phyloP scores from a whole-genome alignment of 768 basidiomycete species.

The Phylloporus scabripes region DNA sequence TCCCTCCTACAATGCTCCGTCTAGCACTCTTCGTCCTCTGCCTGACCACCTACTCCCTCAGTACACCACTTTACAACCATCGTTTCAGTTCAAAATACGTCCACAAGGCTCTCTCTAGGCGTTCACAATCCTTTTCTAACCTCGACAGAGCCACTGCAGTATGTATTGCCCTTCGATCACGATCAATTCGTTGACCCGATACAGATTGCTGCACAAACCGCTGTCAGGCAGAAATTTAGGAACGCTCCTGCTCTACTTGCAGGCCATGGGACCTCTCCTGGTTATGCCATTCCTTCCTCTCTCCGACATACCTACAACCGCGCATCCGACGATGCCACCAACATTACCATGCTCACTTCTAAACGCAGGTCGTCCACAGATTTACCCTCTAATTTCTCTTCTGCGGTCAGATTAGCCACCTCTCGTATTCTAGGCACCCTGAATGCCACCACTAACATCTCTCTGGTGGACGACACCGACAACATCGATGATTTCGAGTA shows the following conservation, averaged over 20 bases:
- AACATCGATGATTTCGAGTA: constrained; percentile 42
- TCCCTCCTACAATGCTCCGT: constrained; percentile 9
- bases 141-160: constrained; percentile 8
- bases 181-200: neutral
- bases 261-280: constrained; percentile 2
- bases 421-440: neutral
- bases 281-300: constrained; percentile 9
- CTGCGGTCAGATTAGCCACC: neutral
- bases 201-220: constrained; percentile 15
- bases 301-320: constrained; percentile 13
- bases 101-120: neutral
- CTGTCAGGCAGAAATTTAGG: constrained; percentile 13
- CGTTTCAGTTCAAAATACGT: neutral
- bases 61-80: constrained; percentile 9
- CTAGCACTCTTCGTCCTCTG: constrained; percentile 6
- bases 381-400: neutral
- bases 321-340: constrained; percentile 18
- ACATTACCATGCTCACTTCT: constrained; percentile 1
- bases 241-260: constrained; percentile 14
- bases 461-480: constrained; percentile 37
- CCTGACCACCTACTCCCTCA: constrained; percentile 2
- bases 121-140: neutral
- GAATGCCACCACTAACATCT: constrained; percentile 9
- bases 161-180: neutral
- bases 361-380: neutral